Percentiles rank a stretch among this genome's conserved stretches.
These are phyloP conservation scores for Simplicillium sp. DNA, from an alignment of 2,329 filamentous ascomycete species.

Conservation along the genomic window DNA sequence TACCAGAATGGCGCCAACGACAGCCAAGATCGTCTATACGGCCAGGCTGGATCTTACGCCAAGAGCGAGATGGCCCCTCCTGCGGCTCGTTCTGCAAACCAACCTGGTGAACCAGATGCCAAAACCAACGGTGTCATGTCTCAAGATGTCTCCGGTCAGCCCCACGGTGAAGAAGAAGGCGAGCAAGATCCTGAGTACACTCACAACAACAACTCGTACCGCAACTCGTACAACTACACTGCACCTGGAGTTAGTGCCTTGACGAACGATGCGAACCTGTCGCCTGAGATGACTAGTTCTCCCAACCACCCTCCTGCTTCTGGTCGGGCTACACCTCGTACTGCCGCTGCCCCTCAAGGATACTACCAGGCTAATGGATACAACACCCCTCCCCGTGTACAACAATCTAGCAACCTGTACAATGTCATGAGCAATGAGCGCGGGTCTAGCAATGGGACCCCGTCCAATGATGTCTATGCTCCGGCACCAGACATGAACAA, in stretches of 20 bases:
- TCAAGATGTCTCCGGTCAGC: conserved; percentile 36
- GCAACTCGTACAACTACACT: conserved; percentile 70
- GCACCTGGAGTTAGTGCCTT: conserved; percentile 57
- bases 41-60: conserved; percentile 59
- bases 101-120: conserved; percentile 53
- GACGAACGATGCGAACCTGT: conserved; percentile 67
- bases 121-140: conserved; percentile 62
- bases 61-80: conserved; percentile 88
- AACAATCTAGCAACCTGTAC: conserved; percentile 72
- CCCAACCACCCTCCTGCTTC: conserved; percentile 71
- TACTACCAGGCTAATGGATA: conserved; percentile 70
- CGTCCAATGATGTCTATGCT: conserved; percentile 61
- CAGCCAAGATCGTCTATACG: conserved; percentile 56
- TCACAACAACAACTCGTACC: conserved; percentile 69
- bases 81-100: conserved; percentile 48
- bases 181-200: conserved; percentile 82
- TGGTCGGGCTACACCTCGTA: conserved; percentile 78
- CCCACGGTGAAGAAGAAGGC: conserved; percentile 55
- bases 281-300: conserved; percentile 75
- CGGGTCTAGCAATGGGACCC: conserved; percentile 53
- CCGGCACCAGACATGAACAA: conserved; percentile 50
- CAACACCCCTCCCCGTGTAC: conserved; percentile 65
- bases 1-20: conserved; percentile 56
- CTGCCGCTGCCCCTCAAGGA: conserved; percentile 58
- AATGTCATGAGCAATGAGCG: conserved; percentile 81